Conservation (phyloP, 768 basidiomycete genomes). For the Pleurotus tuber-regium region DNA sequence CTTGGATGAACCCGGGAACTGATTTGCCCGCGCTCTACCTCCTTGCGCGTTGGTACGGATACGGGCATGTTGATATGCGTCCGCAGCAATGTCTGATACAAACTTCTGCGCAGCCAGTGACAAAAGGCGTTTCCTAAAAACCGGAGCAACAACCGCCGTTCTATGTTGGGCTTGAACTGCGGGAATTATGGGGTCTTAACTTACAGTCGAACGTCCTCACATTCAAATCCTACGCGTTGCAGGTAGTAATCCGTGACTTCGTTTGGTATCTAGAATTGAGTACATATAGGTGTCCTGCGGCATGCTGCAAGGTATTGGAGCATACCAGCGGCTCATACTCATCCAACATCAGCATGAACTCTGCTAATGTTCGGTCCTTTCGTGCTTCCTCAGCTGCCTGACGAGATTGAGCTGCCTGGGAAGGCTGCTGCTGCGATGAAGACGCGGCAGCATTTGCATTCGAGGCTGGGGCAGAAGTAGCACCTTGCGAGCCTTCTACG, state of each 20-base stretch:
- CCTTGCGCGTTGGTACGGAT: slow-evolving; percentile 86
- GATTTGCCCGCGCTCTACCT: slow-evolving; percentile 64
- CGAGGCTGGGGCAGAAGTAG: background rate
- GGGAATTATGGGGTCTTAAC: too few species aligned
- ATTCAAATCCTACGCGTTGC: slow-evolving; percentile 94
- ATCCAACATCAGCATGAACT: slow-evolving; percentile 94
- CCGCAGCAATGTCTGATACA: slow-evolving; percentile 92
- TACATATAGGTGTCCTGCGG: background rate
- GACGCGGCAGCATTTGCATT: slow-evolving; percentile 20
- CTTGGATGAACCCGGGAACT: slow-evolving; percentile 64
- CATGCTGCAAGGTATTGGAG: slow-evolving; percentile 6
- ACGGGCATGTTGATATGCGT: slow-evolving; percentile 97
- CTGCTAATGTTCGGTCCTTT: slow-evolving; percentile 87
- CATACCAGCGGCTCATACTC: slow-evolving; percentile 93
- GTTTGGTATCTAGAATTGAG: slow-evolving; percentile 75
- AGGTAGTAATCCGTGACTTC: slow-evolving; percentile 98
- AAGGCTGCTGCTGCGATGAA: slow-evolving; percentile 30
- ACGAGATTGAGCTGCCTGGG: slow-evolving; percentile 45
- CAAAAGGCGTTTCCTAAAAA: slow-evolving; percentile 83
- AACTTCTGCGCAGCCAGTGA: slow-evolving; percentile 98
- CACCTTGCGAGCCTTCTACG: slow-evolving; percentile 7
- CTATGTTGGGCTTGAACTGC: background rate
- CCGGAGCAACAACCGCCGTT: slow-evolving; percentile 3
- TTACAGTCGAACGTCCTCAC: slow-evolving; percentile 89
- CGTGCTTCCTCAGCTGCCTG: slow-evolving; percentile 78